phyloP scores from a whole-genome alignment of 352 stramenopile genomes.

The Globisporangium radiosum region DNA sequence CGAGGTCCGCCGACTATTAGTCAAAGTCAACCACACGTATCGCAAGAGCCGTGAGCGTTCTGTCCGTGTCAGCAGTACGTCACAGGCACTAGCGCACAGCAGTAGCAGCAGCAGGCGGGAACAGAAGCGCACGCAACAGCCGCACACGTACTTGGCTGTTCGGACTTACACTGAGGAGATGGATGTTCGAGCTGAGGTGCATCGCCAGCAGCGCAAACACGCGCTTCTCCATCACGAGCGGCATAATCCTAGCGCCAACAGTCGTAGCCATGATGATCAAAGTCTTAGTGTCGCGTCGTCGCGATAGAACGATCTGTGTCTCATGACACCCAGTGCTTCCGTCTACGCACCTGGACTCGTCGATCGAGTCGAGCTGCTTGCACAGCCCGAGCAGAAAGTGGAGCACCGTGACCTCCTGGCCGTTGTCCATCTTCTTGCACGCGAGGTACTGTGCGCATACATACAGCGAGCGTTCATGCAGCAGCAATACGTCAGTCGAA shows the following conservation, averaged over 20 bases:
- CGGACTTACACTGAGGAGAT: constrained; percentile 33
- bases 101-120: background rate
- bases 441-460: constrained; percentile 39
- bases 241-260: constrained; percentile 59
- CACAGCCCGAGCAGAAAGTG: constrained; percentile 81
- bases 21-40: background rate
- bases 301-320: no score
- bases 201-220: constrained; percentile 73
- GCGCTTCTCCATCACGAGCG: constrained; percentile 70
- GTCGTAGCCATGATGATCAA: no score
- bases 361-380: constrained; percentile 79
- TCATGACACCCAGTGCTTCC: no score
- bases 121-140: background rate
- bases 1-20: constrained; percentile 34
- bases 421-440: constrained; percentile 69
- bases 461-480: background rate
- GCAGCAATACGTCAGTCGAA: no score
- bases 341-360: constrained; percentile 55
- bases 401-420: constrained; percentile 84
- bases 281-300: no score
- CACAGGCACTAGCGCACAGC: background rate
- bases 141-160: constrained; percentile 13
- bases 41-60: background rate
- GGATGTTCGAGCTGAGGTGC: constrained; percentile 64
- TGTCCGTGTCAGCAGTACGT: background rate